Percentiles rank a stretch among this genome's conserved stretches.
Evolutionary conservation across 2,329 filamentous ascomycete species (phyloP).

Genomic region (Rutstroemia sydowiana): DNA sequence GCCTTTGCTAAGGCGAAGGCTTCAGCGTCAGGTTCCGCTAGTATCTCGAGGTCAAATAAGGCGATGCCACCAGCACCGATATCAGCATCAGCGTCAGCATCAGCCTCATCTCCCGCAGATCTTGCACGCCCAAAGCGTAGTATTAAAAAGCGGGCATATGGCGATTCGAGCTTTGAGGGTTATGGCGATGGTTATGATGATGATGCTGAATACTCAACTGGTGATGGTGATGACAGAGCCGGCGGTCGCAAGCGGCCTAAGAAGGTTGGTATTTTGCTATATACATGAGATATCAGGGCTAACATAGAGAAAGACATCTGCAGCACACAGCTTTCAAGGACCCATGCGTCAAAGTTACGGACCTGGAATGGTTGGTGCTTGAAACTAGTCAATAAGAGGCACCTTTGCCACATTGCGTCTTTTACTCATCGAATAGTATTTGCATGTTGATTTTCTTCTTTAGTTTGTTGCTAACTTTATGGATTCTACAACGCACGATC

Average conservation of each 20-base stretch:
- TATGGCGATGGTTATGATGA: slow-evolving; percentile 70
- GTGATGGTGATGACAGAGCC: slow-evolving; percentile 56
- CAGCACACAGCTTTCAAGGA: slow-evolving; percentile 21
- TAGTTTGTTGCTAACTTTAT: slow-evolving; percentile 3
- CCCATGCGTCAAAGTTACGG: slow-evolving; percentile 40
- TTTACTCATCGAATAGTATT: neutral
- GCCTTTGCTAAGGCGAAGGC: slow-evolving; percentile 11
- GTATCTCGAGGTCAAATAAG: neutral
- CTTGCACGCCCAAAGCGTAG: slow-evolving; percentile 52
- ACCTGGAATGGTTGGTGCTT: slow-evolving; percentile 51
- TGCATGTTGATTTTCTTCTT: neutral
- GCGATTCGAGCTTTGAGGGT: slow-evolving; percentile 66
- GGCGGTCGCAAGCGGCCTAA: slow-evolving; percentile 54
- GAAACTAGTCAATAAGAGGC: slow-evolving; percentile 11
- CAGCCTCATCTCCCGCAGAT: slow-evolving; percentile 13
- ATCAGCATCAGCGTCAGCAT: too few relatives aligned
- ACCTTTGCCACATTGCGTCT: neutral
- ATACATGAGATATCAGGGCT: slow-evolving; percentile 15
- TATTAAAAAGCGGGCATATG: slow-evolving; percentile 69
- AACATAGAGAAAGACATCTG: slow-evolving; percentile 23
- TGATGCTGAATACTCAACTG: slow-evolving; percentile 62
- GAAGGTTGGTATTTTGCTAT: slow-evolving; percentile 43
- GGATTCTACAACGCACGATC: slow-evolving; percentile 1
- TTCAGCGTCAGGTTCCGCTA: neutral
- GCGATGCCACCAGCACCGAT: too few relatives aligned